These are phyloP conservation scores for Skeletonema costatum DNA, from an alignment of 108 stramenopile genomes.

Conservation along the genomic window DNA sequence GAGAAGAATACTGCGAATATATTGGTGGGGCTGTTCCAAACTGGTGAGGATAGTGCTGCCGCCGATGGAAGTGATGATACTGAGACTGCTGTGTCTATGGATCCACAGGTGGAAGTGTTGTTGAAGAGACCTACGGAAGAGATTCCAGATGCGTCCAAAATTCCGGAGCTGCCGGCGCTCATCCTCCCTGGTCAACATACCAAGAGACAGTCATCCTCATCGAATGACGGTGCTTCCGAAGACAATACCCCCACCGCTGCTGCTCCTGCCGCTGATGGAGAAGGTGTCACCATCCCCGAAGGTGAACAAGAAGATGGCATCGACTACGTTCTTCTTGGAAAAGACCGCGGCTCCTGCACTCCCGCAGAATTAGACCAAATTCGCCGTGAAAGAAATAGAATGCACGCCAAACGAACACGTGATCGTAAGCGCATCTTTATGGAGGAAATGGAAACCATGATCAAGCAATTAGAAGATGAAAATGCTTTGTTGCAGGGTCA, in stretches of 20 bases:
- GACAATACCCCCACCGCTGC: neutral
- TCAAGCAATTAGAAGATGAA: conserved; percentile 71
- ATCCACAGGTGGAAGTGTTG: conserved; percentile 68
- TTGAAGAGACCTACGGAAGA: conserved; percentile 63
- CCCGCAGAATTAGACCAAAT: conserved; percentile 85
- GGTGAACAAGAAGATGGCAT: conserved; percentile 77
- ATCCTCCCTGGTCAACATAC: conserved; percentile 79
- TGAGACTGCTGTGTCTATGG: conserved; percentile 11
- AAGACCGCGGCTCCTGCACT: conserved; percentile 80
- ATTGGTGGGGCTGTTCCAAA: conserved; percentile 69
- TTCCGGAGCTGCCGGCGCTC: conserved; percentile 76
- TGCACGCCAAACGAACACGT: conserved; percentile 90
- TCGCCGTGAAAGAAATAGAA: conserved; percentile 88
- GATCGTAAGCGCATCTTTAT: conserved; percentile 85
- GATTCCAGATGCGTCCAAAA: conserved; percentile 78
- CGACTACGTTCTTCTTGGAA: conserved; percentile 78
- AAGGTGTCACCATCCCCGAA: neutral
- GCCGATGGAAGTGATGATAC: conserved; percentile 10
- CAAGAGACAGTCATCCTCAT: conserved; percentile 46
- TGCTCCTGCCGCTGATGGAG: conserved; percentile 2
- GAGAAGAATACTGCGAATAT: conserved; percentile 91
- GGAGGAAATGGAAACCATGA: conserved; percentile 87
- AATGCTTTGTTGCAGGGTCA: conserved; percentile 64
- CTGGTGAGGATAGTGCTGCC: conserved; percentile 13
- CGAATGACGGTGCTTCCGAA: neutral